These are phyloP conservation scores for Saksenaea vasiformis DNA, from an alignment of 371 early-diverging fungal genomes.

Conservation along the genomic window DNA sequence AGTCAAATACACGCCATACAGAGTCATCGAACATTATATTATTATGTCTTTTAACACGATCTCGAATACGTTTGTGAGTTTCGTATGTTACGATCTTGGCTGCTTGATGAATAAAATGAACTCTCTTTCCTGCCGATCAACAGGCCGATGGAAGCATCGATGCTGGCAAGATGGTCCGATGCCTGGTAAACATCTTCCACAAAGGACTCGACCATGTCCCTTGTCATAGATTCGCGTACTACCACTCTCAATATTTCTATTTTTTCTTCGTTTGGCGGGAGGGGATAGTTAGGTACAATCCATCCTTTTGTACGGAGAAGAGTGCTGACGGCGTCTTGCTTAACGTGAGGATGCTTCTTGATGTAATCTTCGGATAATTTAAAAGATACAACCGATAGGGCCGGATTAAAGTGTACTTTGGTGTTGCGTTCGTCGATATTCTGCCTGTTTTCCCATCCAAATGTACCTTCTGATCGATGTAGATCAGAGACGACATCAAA, in stretches of 20 bases:
- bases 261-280: slow-evolving; percentile 33
- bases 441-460: slow-evolving; percentile 18
- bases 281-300: slow-evolving; percentile 47
- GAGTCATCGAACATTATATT: too few species aligned
- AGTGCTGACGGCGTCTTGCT: slow-evolving; percentile 31
- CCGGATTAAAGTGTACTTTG: slow-evolving; percentile 29
- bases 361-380: slow-evolving; percentile 53
- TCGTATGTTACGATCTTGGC: background rate
- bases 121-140: background rate
- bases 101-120: background rate
- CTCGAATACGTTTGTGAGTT: background rate
- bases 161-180: slow-evolving; percentile 10
- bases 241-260: slow-evolving; percentile 41
- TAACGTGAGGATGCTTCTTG: slow-evolving; percentile 34
- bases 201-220: slow-evolving; percentile 30
- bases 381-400: slow-evolving; percentile 67
- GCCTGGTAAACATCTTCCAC: slow-evolving; percentile 28
- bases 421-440: background rate
- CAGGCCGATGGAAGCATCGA: background rate
- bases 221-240: slow-evolving; percentile 44
- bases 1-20: too few species aligned
- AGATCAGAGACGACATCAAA: slow-evolving; percentile 62
- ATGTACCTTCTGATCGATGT: slow-evolving; percentile 52
- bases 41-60: background rate
- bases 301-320: slow-evolving; percentile 44